Evolutionary conservation across 2,329 filamentous ascomycete genomes (phyloP).

Genomic region (Cryphonectria parasitica): DNA sequence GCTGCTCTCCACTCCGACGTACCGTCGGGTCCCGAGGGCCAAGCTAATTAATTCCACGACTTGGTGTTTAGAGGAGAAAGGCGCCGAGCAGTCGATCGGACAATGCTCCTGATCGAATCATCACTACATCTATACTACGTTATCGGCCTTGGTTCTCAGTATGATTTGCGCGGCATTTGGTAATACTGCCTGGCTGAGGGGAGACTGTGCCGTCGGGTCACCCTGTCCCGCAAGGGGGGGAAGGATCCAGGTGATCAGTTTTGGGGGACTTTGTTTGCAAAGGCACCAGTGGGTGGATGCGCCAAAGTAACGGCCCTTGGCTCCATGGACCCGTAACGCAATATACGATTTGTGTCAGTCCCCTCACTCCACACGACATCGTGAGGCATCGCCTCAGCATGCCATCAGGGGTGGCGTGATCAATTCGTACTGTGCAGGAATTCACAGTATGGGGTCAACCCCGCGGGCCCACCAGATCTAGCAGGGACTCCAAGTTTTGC

Average conservation of each 20-base stretch:
- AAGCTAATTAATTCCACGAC: background rate
- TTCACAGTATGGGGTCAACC: constrained; percentile 6
- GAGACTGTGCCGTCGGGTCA: background rate
- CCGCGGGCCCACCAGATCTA: constrained; percentile 13
- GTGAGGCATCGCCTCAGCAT: background rate
- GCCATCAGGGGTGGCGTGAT: constrained; percentile 7
- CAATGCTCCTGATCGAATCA: background rate
- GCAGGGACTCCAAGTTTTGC: constrained; percentile 12
- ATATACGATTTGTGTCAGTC: constrained; percentile 3
- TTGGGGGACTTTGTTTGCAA: constrained; percentile 6
- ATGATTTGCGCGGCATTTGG: background rate
- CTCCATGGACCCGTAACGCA: background rate
- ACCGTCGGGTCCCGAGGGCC: constrained; percentile 19
- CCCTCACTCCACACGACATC: background rate
- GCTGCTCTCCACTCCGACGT: background rate
- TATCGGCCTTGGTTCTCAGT: background rate
- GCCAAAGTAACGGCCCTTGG: background rate
- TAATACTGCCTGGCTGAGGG: background rate
- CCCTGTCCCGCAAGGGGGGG: background rate
- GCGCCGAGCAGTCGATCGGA: constrained; percentile 3
- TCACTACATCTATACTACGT: background rate
- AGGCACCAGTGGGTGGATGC: constrained; percentile 3
- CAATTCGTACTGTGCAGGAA: constrained; percentile 13
- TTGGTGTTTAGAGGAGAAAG: background rate
- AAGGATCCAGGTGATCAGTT: constrained; percentile 8